Evolutionary conservation across 2,329 filamentous ascomycete genomes (phyloP).

Genomic region (Tolypocladium tropicale): DNA sequence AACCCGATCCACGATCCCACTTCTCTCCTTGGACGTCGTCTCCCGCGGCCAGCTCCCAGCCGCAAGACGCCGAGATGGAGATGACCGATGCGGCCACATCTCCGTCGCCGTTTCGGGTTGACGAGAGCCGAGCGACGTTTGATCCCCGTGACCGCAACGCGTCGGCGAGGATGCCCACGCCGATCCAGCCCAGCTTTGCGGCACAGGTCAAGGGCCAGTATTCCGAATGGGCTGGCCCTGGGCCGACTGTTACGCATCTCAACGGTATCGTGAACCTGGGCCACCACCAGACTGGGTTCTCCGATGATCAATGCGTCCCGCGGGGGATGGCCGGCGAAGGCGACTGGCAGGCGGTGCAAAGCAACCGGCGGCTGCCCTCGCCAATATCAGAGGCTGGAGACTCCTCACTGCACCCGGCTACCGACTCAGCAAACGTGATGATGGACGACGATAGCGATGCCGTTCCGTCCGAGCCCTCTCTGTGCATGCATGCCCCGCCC

Average conservation of each 20-base stretch:
- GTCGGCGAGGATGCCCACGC: constrained; percentile 44
- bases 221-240: constrained; percentile 27
- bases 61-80: constrained; percentile 34
- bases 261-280: constrained; percentile 27
- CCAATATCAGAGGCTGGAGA: constrained; percentile 51
- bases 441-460: constrained; percentile 22
- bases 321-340: constrained; percentile 32
- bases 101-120: constrained; percentile 9
- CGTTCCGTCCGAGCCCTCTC: constrained; percentile 11
- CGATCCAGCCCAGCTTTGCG: constrained; percentile 48
- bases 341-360: constrained; percentile 44
- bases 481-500: constrained; percentile 12
- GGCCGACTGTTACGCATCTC: constrained; percentile 19
- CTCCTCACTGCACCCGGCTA: constrained; percentile 26
- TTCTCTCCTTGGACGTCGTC: constrained; percentile 22
- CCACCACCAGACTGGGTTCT: constrained; percentile 28
- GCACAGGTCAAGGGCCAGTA: constrained; percentile 43
- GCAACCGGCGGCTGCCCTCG: constrained; percentile 44
- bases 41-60: constrained; percentile 6
- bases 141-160: constrained; percentile 5
- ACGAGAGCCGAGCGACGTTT: constrained; percentile 3
- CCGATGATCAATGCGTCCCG: constrained; percentile 34
- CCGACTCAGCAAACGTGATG: constrained; percentile 19
- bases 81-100: constrained; percentile 29
- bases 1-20: constrained; percentile 18